These are phyloP conservation scores for Xylona heveae DNA, from an alignment of 495 filamentous ascomycete genomes.

Conservation along the genomic window DNA sequence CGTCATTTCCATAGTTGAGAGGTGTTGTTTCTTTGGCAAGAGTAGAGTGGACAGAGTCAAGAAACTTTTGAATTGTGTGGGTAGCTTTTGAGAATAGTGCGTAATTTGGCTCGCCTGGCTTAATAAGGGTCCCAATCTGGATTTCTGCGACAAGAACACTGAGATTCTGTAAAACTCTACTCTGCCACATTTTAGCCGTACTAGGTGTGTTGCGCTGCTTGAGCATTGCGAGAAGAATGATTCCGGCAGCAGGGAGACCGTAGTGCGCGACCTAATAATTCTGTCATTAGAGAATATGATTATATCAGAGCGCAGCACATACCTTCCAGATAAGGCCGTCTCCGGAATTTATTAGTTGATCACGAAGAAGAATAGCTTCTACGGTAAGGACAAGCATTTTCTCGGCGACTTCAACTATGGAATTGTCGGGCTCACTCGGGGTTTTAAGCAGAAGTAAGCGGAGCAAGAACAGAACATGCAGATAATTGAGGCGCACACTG, in stretches of 20 bases:
- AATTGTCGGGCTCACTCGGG: conserved; percentile 14
- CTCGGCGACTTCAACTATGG: conserved; percentile 13
- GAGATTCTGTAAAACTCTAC: conserved; percentile 15
- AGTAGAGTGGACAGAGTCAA: no score
- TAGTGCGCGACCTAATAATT: conserved; percentile 17
- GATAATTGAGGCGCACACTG: conserved; percentile 18
- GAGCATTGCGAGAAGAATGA: conserved; percentile 18
- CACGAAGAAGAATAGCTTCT: conserved; percentile 17
- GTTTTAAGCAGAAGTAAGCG: conserved; percentile 14
- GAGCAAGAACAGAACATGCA: conserved; percentile 21
- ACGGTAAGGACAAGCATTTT: conserved; percentile 19
- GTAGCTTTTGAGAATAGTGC: conserved; percentile 3
- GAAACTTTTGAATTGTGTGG: conserved; percentile 4
- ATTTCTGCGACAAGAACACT: conserved; percentile 21
- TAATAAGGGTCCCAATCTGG: conserved; percentile 16
- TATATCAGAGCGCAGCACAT: no score
- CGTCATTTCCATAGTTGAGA: no score
- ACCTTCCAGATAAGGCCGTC: conserved; percentile 24
- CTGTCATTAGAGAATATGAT: background rate
- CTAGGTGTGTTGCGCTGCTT: conserved; percentile 8
- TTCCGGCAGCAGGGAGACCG: conserved; percentile 21
- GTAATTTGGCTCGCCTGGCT: conserved; percentile 17
- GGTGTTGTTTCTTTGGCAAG: no score
- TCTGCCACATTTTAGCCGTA: conserved; percentile 7
- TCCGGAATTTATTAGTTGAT: conserved; percentile 20